Percentiles rank a stretch among this genome's conserved stretches.
These are phyloP conservation scores for Blastobotrys malaysiensis DNA, from an alignment of 1,139 yeast genomes.

Conservation along the genomic window DNA sequence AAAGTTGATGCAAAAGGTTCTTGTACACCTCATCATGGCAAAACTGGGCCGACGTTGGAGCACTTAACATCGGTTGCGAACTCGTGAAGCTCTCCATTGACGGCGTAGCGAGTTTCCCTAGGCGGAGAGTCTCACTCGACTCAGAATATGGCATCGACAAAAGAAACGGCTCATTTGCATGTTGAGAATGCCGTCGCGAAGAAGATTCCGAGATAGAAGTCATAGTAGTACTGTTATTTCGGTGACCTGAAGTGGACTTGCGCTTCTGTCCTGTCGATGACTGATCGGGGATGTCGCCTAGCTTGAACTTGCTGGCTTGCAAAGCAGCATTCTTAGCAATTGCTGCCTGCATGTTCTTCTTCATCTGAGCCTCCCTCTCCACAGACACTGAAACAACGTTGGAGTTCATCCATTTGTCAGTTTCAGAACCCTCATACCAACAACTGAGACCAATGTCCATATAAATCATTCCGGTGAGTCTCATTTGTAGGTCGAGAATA, in stretches of 20 bases:
- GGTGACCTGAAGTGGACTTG: not conserved
- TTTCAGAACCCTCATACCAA: conserved; percentile 31
- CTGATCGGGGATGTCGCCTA: conserved; percentile 18
- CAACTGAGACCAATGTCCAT: conserved; percentile 29
- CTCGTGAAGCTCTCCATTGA: not conserved
- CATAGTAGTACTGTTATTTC: not conserved
- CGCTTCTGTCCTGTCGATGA: not conserved
- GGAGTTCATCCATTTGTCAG: conserved; percentile 29
- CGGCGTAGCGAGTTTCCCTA: not conserved
- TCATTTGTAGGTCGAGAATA: conserved; percentile 27
- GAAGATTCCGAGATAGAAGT: not conserved
- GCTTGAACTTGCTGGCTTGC: conserved; percentile 14
- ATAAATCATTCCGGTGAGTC: conserved; percentile 26
- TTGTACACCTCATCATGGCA: conserved; percentile 28
- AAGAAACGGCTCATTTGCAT: conserved; percentile 1
- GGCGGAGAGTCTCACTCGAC: conserved; percentile 5
- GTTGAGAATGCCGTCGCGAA: not conserved
- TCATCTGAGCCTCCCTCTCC: conserved; percentile 16
- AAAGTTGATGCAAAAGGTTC: conserved; percentile 23
- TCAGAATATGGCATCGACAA: conserved; percentile 5
- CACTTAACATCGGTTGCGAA: not conserved
- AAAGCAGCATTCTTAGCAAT: conserved; percentile 15
- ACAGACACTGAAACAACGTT: conserved; percentile 21
- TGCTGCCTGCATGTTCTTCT: conserved; percentile 16
- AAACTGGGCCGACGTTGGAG: conserved; percentile 14